Evolutionary conservation across 1,284 basidiomycete genomes (phyloP).

Genomic region (Anthracocystis setariae): DNA sequence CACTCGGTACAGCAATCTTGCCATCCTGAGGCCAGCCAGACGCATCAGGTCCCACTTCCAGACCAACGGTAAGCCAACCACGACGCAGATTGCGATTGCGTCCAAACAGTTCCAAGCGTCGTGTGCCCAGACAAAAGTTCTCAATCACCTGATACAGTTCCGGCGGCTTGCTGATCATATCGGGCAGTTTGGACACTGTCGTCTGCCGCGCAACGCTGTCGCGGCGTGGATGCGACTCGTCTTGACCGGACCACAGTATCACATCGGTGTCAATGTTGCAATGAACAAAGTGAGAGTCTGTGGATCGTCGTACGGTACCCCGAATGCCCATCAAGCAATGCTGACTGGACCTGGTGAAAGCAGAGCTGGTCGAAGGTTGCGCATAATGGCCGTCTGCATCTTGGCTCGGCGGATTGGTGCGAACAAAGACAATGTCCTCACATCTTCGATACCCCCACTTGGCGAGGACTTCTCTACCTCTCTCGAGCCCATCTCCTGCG

Average conservation of each 20-base stretch:
- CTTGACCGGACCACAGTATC: slow-evolving; percentile 85
- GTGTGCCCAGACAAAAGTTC: slow-evolving; percentile 94
- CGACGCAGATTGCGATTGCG: slow-evolving; percentile 77
- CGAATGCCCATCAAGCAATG: slow-evolving; percentile 99
- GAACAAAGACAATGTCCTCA: slow-evolving; percentile 97
- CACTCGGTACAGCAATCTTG: slow-evolving; percentile 9
- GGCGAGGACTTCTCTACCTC: slow-evolving; percentile 86
- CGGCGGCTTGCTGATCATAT: slow-evolving; percentile 85
- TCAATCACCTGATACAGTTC: slow-evolving; percentile 96
- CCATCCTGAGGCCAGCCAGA: slow-evolving; percentile 28
- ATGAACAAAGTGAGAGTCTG: slow-evolving; percentile 94
- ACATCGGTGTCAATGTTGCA: slow-evolving; percentile 99
- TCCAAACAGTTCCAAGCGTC: slow-evolving; percentile 90
- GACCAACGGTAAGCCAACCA: slow-evolving; percentile 90
- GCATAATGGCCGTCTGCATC: not conserved
- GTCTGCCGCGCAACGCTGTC: not conserved
- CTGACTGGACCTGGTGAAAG: slow-evolving; percentile 68
- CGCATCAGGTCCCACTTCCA: slow-evolving; percentile 56
- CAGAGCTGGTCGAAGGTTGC: slow-evolving; percentile 38
- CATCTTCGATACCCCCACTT: slow-evolving; percentile 95
- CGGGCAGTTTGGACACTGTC: slow-evolving; percentile 63
- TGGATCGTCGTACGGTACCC: slow-evolving; percentile 91
- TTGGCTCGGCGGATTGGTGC: slow-evolving; percentile 78
- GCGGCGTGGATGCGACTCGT: slow-evolving; percentile 69
- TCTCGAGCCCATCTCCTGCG: slow-evolving; percentile 87